Evolutionary conservation across 768 basidiomycete genomes (phyloP), one percentile per base, ranked within the genome.

Genomic region (Zangia roseola): DNA sequence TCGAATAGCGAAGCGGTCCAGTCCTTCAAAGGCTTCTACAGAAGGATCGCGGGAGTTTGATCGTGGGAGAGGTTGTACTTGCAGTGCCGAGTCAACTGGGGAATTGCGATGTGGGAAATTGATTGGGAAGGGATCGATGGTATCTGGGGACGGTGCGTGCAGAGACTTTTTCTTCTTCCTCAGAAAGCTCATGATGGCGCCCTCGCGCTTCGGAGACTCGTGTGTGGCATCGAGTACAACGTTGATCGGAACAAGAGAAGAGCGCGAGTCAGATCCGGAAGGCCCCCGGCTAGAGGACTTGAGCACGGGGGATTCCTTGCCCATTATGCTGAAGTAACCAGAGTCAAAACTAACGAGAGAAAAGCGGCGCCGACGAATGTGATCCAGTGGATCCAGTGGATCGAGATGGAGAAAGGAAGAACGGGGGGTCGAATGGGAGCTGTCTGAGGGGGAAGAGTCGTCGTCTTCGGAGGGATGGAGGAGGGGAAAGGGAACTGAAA

Each of bases 301-400:
- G 38, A 47, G 28, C 16, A 25, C 16, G 6, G 55, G 52, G 7
- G 56, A 56, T 4, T 58, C 57, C 43, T 57, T 59, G 10, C 52
- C 57, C 64, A 69, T 64, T 0, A 31, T 35, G 51, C 53, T 56
- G 10, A 62, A 64, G 58, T 62, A 70, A 10, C 60, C 64, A 4
- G 64, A 70, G 47, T 69, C 67, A 9, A 62, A 24, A 19, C 68
- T 64, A 35, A 38, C 33, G 7, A 60, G 8, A 17, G 68, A 66
- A 36, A 20, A 43, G 4, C 54, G 50, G 9, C 62, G 69, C 25
- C 16, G 43, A 30, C 7, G 40, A 37, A 24, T 34, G 34, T 50
- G 42, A 37, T 53, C 26, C 1, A 21, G 52, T 2, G 53, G 26
- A 9, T 25, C 40, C 13, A 46, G 23, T 28, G 38, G 19, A 34